Evolutionary conservation across 2,329 filamentous ascomycete genomes (phyloP).

Genomic region (Proliferodiscus dingleyae): DNA sequence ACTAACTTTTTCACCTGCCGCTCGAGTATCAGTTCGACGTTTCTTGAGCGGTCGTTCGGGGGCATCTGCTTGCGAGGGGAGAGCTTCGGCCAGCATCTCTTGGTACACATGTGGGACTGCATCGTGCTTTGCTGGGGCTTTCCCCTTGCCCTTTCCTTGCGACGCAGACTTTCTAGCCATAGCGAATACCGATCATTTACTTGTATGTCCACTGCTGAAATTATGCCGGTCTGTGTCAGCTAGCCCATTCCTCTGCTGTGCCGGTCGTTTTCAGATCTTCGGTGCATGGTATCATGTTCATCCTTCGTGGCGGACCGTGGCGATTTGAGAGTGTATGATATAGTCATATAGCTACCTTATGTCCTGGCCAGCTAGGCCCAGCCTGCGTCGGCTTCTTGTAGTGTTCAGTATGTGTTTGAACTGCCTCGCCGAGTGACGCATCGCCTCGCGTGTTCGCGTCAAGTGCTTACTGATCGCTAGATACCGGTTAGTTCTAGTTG

Average conservation of each 20-base stretch:
- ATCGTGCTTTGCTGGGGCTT: conserved; percentile 5
- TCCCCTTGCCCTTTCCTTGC: conserved; percentile 16
- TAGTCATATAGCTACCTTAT: too few species aligned
- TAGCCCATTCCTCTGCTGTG: background rate
- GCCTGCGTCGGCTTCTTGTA: too few species aligned
- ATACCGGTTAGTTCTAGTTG: too few species aligned
- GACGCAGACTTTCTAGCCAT: conserved; percentile 12
- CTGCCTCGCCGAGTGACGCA: too few species aligned
- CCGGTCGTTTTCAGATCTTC: conserved; percentile 10
- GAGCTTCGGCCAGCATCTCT: conserved; percentile 41
- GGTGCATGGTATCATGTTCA: conserved; percentile 9
- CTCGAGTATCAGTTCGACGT: conserved; percentile 22
- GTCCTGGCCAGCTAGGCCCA: too few species aligned
- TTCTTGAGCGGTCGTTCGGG: conserved; percentile 35
- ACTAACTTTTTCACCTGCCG: conserved; percentile 8
- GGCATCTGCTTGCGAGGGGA: conserved; percentile 28
- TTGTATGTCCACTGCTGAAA: background rate
- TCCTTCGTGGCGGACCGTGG: conserved; percentile 38
- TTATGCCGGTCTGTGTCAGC: background rate
- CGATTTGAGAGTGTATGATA: background rate
- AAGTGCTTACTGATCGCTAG: too few species aligned
- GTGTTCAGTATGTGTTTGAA: too few species aligned
- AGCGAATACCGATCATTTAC: background rate
- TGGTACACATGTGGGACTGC: conserved; percentile 39
- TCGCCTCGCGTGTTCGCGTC: too few species aligned